Conservation (phyloP, 2,329 filamentous ascomycete genomes). For the Fusarium sp. region DNA sequence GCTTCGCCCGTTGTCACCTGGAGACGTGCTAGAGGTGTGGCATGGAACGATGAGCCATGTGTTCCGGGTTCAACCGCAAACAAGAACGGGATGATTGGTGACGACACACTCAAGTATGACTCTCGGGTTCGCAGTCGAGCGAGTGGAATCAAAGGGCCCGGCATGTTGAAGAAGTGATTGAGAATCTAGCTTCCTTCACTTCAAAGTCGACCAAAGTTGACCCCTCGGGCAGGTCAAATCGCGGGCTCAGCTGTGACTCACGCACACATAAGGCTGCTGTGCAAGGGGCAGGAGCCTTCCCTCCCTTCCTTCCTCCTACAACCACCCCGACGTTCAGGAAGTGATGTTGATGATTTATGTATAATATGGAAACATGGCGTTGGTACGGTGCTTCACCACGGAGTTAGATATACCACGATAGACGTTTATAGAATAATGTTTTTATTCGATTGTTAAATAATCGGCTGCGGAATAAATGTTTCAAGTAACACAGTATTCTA, state of each 20-base stretch:
- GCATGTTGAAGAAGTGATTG: slow-evolving; percentile 23
- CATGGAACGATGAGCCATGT: slow-evolving; percentile 33
- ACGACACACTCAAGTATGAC: slow-evolving; percentile 32
- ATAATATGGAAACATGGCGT: neutral
- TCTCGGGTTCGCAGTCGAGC: slow-evolving; percentile 37
- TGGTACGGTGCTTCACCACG: neutral
- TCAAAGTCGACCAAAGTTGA: too few species aligned
- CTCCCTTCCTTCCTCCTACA: too few species aligned
- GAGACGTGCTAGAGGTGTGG: slow-evolving; percentile 47
- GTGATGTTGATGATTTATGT: slow-evolving; percentile 10
- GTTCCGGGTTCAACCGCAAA: slow-evolving; percentile 37
- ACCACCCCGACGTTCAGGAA: neutral
- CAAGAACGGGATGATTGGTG: slow-evolving; percentile 33
- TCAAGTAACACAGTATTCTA: neutral
- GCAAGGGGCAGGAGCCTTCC: too few species aligned
- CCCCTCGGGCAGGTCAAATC: too few species aligned
- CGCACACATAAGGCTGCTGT: too few species aligned
- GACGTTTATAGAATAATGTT: neutral
- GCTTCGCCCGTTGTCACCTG: slow-evolving; percentile 64
- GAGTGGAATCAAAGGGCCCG: slow-evolving; percentile 28
- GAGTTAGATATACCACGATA: neutral
- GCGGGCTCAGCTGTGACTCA: too few species aligned
- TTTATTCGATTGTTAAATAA: neutral
- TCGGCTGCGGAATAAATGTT: neutral
- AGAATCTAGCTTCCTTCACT: too few species aligned